A percentile compares a stretch with the other conserved stretches of the same genome.
phyloP scores from a whole-genome alignment of 768 basidiomycete genomes.

The Lentinula edodes region DNA sequence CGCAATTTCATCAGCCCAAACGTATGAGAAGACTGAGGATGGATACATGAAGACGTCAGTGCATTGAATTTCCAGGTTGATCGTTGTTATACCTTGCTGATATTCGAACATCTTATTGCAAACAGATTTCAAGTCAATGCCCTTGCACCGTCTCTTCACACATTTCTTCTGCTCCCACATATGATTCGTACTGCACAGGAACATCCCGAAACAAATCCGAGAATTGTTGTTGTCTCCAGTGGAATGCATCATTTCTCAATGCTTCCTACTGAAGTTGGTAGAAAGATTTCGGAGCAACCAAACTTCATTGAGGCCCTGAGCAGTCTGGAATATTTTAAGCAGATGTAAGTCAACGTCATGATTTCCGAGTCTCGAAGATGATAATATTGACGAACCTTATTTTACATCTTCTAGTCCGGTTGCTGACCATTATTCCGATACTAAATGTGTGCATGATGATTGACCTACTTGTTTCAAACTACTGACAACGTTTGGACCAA shows the following conservation, averaged over 20 bases:
- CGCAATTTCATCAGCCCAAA: constrained; percentile 8
- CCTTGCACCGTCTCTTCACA: not conserved
- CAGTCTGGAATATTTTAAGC: not conserved
- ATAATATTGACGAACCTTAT: not conserved
- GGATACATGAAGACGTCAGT: constrained; percentile 42
- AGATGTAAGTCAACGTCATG: not conserved
- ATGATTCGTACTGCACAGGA: constrained; percentile 19
- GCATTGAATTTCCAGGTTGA: too few relatives aligned
- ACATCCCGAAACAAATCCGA: constrained; percentile 9
- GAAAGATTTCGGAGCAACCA: not conserved
- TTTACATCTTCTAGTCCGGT: not conserved
- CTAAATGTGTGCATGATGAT: not conserved
- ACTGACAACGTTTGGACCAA: not conserved
- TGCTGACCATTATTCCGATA: not conserved
- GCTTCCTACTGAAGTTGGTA: not conserved
- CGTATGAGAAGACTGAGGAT: constrained; percentile 25
- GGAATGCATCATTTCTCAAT: constrained; percentile 14
- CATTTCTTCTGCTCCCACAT: constrained; percentile 18
- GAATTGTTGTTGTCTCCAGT: constrained; percentile 27
- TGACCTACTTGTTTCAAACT: too few relatives aligned
- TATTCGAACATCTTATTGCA: not conserved
- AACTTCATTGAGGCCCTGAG: not conserved
- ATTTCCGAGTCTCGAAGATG: not conserved
- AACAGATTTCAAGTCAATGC: not conserved
- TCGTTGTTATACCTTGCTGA: too few relatives aligned